A percentile compares a stretch with the other conserved stretches of the same genome.
Evolutionary conservation across 108 stramenopile species (phyloP).

Genomic region (Conticribra guillardii): DNA sequence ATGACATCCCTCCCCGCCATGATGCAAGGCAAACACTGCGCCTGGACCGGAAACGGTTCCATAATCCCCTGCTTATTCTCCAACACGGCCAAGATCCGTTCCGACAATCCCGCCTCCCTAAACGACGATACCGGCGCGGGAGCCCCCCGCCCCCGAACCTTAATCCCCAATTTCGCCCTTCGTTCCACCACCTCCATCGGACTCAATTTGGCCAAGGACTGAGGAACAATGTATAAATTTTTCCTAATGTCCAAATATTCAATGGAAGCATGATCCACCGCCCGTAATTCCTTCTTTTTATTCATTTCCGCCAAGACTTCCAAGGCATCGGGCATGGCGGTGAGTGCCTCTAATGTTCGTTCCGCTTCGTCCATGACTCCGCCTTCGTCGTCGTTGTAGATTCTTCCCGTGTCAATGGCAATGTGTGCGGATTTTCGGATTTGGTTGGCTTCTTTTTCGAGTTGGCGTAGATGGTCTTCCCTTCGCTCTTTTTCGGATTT

Average conservation of each 20-base stretch:
- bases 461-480: conserved; percentile 64
- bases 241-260: conserved; percentile 93
- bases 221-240: conserved; percentile 95
- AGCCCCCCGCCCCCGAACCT: conserved; percentile 91
- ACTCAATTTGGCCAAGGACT: conserved; percentile 68
- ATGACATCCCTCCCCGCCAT: conserved; percentile 99
- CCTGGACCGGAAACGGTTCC: conserved; percentile 96
- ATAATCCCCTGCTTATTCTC: conserved; percentile 68
- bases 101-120: conserved; percentile 92
- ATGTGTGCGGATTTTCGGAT: conserved; percentile 58
- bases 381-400: conserved; percentile 79
- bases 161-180: conserved; percentile 83
- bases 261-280: conserved; percentile 92
- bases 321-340: conserved; percentile 84
- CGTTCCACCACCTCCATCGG: conserved; percentile 71
- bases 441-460: conserved; percentile 74
- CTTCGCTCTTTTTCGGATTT: conserved; percentile 84
- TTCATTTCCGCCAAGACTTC: conserved; percentile 90
- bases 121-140: conserved; percentile 92
- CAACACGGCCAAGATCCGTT: conserved; percentile 77
- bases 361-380: conserved; percentile 96
- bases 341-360: conserved; percentile 76
- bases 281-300: conserved; percentile 94
- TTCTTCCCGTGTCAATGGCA: conserved; percentile 75
- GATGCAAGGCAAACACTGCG: conserved; percentile 97